Evolutionary conservation across 2,329 filamentous ascomycete genomes (phyloP).

Genomic region (Albifimbria verrucaria): DNA sequence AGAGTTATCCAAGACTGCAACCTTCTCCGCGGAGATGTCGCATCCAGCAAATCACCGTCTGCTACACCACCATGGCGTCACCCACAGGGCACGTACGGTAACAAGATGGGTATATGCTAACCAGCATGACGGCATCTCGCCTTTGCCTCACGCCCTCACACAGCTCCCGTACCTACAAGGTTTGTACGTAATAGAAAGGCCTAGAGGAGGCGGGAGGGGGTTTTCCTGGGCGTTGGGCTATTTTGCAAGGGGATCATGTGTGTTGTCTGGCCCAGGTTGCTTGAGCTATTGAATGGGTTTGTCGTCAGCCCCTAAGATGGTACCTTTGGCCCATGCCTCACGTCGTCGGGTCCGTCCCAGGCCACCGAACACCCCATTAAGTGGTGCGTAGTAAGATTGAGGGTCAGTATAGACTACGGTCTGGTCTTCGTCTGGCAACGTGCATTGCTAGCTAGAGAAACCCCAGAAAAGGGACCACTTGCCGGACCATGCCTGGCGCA

Average conservation of each 20-base stretch:
- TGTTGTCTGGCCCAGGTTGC: too few relatives aligned
- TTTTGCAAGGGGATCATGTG: background rate
- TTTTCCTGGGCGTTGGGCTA: background rate
- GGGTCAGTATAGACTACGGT: background rate
- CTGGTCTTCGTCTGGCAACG: background rate
- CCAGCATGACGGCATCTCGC: background rate
- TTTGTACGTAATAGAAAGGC: background rate
- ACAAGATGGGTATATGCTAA: background rate
- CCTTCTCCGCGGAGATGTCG: slow-evolving; percentile 12
- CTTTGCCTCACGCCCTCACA: background rate
- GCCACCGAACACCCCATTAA: too few relatives aligned
- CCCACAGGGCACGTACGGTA: background rate
- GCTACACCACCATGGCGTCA: slow-evolving; percentile 1
- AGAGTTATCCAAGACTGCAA: background rate
- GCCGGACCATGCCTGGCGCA: background rate
- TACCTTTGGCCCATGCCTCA: too few relatives aligned
- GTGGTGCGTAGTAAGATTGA: background rate
- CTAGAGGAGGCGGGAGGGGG: background rate
- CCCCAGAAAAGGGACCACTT: background rate
- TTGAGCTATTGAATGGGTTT: background rate
- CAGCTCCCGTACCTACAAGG: too few relatives aligned
- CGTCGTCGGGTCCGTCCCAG: background rate
- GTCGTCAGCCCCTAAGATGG: background rate
- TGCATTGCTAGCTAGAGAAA: background rate
- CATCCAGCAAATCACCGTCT: slow-evolving; percentile 5